Evolutionary conservation across 2,329 filamentous ascomycete genomes (phyloP).

Genomic region (Clonostachys sp.): DNA sequence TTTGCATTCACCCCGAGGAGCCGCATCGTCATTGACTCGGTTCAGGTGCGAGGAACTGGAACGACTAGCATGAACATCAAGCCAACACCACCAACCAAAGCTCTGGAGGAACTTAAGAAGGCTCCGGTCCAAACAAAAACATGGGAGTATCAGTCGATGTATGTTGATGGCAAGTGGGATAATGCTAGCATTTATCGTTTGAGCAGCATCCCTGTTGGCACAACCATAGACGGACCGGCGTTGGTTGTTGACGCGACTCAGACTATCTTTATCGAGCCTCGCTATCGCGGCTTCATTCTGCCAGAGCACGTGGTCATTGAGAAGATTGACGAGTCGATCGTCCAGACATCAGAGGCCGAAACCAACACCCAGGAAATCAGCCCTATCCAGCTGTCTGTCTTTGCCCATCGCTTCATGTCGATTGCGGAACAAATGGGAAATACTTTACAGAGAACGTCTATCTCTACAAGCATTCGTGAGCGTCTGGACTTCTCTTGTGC

Average conservation of each 20-base stretch:
- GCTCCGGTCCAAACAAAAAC: not conserved
- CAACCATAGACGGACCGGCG: slow-evolving; percentile 20
- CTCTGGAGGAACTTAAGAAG: not conserved
- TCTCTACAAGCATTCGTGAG: slow-evolving; percentile 43
- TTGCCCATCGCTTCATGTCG: slow-evolving; percentile 53
- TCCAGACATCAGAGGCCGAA: not conserved
- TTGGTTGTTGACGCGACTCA: slow-evolving; percentile 21
- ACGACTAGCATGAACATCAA: not conserved
- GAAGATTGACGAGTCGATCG: slow-evolving; percentile 1
- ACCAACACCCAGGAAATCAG: slow-evolving; percentile 18
- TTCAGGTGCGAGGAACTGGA: slow-evolving; percentile 22
- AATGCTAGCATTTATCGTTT: slow-evolving; percentile 2
- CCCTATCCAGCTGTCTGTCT: slow-evolving; percentile 49
- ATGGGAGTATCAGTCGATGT: not conserved
- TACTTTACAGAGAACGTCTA: slow-evolving; percentile 48
- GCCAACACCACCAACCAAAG: not conserved
- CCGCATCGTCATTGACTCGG: slow-evolving; percentile 31
- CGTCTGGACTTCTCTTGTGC: slow-evolving; percentile 36
- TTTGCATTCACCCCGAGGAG: slow-evolving; percentile 31
- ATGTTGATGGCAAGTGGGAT: not conserved
- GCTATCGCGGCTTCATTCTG: slow-evolving; percentile 18
- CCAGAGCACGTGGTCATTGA: slow-evolving; percentile 21
- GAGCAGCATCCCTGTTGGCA: not conserved
- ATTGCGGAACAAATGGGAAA: slow-evolving; percentile 56
- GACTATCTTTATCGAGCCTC: slow-evolving; percentile 17